A percentile compares a stretch with the other conserved stretches of the same genome.
Evolutionary conservation across 2,329 filamentous ascomycete genomes (phyloP).

Genomic region (Cadophora malorum): DNA sequence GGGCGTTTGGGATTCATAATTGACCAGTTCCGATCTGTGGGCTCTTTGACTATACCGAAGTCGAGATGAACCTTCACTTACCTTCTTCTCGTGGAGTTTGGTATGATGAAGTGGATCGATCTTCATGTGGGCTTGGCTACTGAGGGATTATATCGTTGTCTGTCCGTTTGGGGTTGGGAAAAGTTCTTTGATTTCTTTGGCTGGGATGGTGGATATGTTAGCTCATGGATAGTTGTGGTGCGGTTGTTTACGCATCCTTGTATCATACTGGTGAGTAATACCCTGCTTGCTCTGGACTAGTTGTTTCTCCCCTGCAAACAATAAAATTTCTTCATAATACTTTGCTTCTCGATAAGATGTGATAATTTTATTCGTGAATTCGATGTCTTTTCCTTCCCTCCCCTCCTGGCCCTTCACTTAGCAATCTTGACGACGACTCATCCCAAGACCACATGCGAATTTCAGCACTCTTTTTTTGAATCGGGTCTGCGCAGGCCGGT

Average conservation of each 20-base stretch:
- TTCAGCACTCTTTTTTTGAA: too few species aligned
- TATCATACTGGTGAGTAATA: slow-evolving; percentile 40
- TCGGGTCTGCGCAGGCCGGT: too few species aligned
- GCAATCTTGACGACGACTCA: too few species aligned
- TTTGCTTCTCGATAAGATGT: too few species aligned
- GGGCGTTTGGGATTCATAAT: slow-evolving; percentile 41
- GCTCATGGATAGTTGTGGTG: slow-evolving; percentile 19
- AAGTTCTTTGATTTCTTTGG: slow-evolving; percentile 30
- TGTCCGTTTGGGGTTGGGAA: slow-evolving; percentile 27
- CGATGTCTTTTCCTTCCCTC: too few species aligned
- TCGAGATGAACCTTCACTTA: slow-evolving; percentile 44
- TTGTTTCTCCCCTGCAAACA: slow-evolving; percentile 16
- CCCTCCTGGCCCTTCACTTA: too few species aligned
- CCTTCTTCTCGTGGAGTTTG: slow-evolving; percentile 29
- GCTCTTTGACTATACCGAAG: slow-evolving; percentile 45
- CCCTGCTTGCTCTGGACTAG: slow-evolving; percentile 32
- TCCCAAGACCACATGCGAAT: too few species aligned
- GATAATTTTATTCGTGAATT: too few species aligned
- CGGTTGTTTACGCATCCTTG: slow-evolving; percentile 34
- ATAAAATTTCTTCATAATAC: not conserved
- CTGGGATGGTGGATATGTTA: not conserved
- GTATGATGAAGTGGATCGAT: slow-evolving; percentile 44
- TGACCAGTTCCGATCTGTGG: slow-evolving; percentile 38
- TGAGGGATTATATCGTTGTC: slow-evolving; percentile 26
- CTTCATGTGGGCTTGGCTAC: slow-evolving; percentile 44